Base-by-base conservation (phyloP, 192 early-diverging fungal species). In the Mortierella alpina region DNA sequence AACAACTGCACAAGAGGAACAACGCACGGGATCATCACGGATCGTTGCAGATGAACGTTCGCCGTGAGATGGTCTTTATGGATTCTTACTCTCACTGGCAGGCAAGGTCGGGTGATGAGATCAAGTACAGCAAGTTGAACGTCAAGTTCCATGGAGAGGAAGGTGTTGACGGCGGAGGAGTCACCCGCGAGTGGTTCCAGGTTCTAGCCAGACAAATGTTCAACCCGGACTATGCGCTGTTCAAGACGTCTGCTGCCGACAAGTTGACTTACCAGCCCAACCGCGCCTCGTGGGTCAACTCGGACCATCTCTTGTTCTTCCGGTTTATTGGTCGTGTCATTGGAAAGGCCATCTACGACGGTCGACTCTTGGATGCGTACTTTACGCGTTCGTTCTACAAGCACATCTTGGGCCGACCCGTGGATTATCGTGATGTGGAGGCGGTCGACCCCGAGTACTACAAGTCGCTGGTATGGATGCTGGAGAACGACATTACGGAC, bases 331-430 rank as follows among this genome's bases (percentile, higher is more conserved):
- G 97, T 22, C 92, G 97, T 70, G 92, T 99, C 47, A 97, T 99
- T 60, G 97, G 96, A 54, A 98, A 98, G 85, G 97, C 97, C 13
- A 98, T 99, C 66, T 98, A 94, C 59, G 96, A 99, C 84, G 96
- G 95, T 53, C 88, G 95, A 18, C 86, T 96, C 63, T 82, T 99
- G 70, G 97, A 99, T 79, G 93, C 93, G 18, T 98, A 98, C 84
- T 99, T 99, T 78, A 99, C 96, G 14, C 87, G 96, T 59, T 98
- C 96, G 20, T 99, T 99, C 90, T 99, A 99, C 89, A 99, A 99
- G 83, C 92, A 95, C 78, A 97, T 99, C 48, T 86, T 99, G 12
- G 94, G 91, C 41, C 93, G 91, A 41, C 86, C 89, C 44, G 97
- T 99, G 10, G 96, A 98, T 73, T 96, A 96, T 72, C 93, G 94